Conservation (phyloP, 2,329 filamentous ascomycete species). For the Sporothrix protearum region DNA sequence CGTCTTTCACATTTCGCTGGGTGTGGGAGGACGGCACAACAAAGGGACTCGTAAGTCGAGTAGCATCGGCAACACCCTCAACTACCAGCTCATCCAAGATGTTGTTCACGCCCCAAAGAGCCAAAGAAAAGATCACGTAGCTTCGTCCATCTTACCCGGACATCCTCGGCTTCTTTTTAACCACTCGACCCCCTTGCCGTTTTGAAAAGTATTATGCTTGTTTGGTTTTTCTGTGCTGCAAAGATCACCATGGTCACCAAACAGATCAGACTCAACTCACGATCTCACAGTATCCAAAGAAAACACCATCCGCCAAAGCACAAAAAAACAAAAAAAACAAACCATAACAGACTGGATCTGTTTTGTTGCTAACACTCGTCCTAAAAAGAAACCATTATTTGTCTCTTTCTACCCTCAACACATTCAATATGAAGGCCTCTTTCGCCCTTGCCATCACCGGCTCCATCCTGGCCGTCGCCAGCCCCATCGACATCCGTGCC, state of each 20-base stretch:
- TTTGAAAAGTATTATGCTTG: not conserved
- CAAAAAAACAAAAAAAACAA: not conserved
- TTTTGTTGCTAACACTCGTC: slow-evolving; percentile 5
- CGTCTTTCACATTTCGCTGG: not conserved
- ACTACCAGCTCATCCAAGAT: not conserved
- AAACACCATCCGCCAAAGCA: slow-evolving; percentile 8
- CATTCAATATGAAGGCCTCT: slow-evolving; percentile 50
- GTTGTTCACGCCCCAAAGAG: slow-evolving; percentile 4
- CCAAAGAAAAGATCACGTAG: not conserved
- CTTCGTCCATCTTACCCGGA: too few relatives aligned
- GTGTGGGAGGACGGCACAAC: not conserved
- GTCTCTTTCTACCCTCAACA: not conserved
- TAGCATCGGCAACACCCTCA: not conserved
- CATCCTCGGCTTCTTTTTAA: not conserved
- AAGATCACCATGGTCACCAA: slow-evolving; percentile 8
- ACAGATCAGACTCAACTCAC: not conserved
- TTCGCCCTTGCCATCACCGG: slow-evolving; percentile 44
- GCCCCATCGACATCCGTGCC: slow-evolving; percentile 44
- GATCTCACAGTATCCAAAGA: not conserved
- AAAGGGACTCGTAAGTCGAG: not conserved
- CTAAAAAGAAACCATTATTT: not conserved
- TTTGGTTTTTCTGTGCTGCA: not conserved
- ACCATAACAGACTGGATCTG: not conserved
- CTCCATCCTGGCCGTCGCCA: slow-evolving; percentile 46
- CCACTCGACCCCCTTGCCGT: not conserved